Evolutionary conservation across 2,329 filamentous ascomycete genomes (phyloP).

Genomic region (Fusarium circinatum): DNA sequence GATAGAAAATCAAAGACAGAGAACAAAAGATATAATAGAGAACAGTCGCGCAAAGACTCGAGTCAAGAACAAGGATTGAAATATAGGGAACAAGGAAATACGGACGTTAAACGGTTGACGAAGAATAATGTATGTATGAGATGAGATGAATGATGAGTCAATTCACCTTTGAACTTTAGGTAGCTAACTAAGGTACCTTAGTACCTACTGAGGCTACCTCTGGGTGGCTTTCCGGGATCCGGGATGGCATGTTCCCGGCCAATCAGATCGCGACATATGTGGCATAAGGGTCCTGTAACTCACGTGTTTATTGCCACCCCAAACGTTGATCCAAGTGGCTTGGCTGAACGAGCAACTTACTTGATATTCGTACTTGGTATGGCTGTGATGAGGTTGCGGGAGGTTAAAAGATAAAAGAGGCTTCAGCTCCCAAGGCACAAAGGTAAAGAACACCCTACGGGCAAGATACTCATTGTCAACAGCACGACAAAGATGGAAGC

Average conservation of each 20-base stretch:
- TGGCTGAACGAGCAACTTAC: neutral
- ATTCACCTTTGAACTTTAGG: constrained; percentile 23
- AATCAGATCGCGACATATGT: constrained; percentile 1
- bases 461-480: neutral
- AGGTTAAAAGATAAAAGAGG: too few species aligned
- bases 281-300: neutral
- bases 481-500: neutral
- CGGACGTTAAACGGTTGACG: neutral
- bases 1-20: neutral
- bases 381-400: neutral
- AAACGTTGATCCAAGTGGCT: constrained; percentile 9
- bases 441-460: too few species aligned
- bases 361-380: neutral
- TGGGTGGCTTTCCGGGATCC: constrained; percentile 1
- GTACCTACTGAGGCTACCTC: neutral
- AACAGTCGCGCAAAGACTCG: neutral
- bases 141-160: constrained; percentile 24
- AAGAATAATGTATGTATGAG: neutral
- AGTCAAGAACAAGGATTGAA: neutral
- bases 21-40: neutral
- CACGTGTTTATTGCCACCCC: constrained; percentile 4
- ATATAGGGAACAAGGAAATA: constrained; percentile 5
- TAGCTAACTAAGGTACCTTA: too few species aligned
- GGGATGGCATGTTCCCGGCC: constrained; percentile 22
- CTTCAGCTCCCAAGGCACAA: too few species aligned